Base-by-base conservation (phyloP, 2,329 filamentous ascomycete species). In the Lachnellula cervina region DNA sequence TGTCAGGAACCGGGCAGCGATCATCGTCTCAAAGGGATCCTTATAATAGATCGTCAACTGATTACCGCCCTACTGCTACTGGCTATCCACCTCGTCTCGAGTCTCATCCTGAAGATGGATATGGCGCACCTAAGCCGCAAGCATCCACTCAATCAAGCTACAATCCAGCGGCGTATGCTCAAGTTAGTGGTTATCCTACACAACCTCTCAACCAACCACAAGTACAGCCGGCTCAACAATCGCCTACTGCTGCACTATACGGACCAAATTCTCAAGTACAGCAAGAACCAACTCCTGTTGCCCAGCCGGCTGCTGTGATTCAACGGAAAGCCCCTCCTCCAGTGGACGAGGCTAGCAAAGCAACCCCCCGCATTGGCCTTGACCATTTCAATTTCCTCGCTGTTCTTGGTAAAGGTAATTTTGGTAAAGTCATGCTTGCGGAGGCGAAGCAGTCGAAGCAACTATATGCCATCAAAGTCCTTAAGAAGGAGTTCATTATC, bases 401-500 rank as follows among this genome's bases (percentile, higher is more conserved):
- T 62, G 94, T 99, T 52, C 83, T 99, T 62, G 94, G 94, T 70
- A 99, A 99, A 75, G 94, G 94, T 76, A 99, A 99, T 75, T 99
- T 99, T 70, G 94, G 94, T 72, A 99, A 99, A 75, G 94, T 99
- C 75, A 99, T 99, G 94, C 78, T 99, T 72, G 94, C 94, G 2
- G 95, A 99, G 75, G 96, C 94, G 1, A 99, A 99, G 79, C 86
- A 85, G 54, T 86, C 89, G 9, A 90, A 92, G 73, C 89, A 93
- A 72, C 79, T 99, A 7, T 99, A 97, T 71, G 94, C 94, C 55
- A 99, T 99, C 74, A 99, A 99, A 75, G 94, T 99, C 38, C 77
- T 99, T 65, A 99, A 99, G 82, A 99, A 99, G 77, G 94, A 99
- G 72, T 99, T 99, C 72, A 99, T 99, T 70, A 99, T 99, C 60